These are phyloP conservation scores for Calophaca sinica DNA, from an alignment of 306 rosid genomes.

Conservation along the genomic window DNA sequence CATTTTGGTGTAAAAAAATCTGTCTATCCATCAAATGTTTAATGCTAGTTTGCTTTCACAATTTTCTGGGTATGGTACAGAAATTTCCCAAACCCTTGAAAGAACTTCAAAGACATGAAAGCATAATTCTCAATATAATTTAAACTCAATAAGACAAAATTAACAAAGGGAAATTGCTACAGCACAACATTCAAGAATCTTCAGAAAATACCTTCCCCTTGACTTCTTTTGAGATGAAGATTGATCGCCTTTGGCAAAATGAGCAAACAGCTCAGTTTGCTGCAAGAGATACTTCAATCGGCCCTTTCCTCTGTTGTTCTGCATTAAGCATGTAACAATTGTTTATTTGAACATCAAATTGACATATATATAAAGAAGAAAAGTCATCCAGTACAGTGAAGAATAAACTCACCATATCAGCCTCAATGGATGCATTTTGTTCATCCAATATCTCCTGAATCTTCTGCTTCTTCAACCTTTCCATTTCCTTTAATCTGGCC, in stretches of 20 bases:
- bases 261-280: constrained; percentile 98
- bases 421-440: constrained; percentile 90
- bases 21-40: not conserved
- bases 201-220: constrained; percentile 72
- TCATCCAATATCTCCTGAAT: constrained; percentile 85
- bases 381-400: not conserved
- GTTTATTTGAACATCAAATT: not conserved
- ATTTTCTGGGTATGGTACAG: not conserved
- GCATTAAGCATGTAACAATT: constrained; percentile 31
- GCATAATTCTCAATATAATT: not conserved
- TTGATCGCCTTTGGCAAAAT: constrained; percentile 87
- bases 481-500: constrained; percentile 84
- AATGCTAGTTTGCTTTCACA: not conserved
- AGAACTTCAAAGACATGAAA: constrained; percentile 22
- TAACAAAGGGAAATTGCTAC: not conserved
- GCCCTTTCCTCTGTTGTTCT: constrained; percentile 89
- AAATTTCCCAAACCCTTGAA: not conserved
- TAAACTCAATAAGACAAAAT: not conserved
- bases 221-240: constrained; percentile 80
- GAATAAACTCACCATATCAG: constrained; percentile 77
- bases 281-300: constrained; percentile 92
- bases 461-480: constrained; percentile 79
- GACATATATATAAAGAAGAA: not conserved
- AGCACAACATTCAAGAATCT: constrained; percentile 5
- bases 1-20: not conserved